Conservation (phyloP, 495 filamentous ascomycete species). For the Penicillium silybi region DNA sequence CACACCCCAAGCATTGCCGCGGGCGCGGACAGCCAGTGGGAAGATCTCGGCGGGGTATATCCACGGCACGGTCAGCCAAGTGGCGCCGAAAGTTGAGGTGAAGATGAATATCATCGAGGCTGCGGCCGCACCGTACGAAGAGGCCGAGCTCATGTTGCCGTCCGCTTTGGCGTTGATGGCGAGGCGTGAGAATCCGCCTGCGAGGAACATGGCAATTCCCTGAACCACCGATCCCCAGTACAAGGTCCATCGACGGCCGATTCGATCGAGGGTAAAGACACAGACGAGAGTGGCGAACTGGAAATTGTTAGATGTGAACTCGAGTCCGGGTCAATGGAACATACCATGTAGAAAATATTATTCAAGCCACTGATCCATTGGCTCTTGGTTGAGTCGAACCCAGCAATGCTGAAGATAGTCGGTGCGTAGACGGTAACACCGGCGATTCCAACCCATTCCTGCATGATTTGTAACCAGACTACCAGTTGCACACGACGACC, state of each 20-base stretch:
- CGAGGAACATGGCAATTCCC: constrained; percentile 58
- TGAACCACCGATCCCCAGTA: constrained; percentile 65
- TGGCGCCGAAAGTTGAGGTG: constrained; percentile 65
- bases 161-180: constrained; percentile 49
- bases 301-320: not conserved
- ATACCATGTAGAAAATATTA: constrained; percentile 58
- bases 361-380: constrained; percentile 69
- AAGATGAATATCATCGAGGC: constrained; percentile 68
- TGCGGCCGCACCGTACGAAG: constrained; percentile 56
- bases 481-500: constrained; percentile 64
- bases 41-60: constrained; percentile 71
- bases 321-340: not conserved
- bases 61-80: constrained; percentile 71
- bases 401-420: constrained; percentile 65
- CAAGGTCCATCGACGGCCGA: constrained; percentile 64
- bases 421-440: constrained; percentile 66
- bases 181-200: constrained; percentile 50
- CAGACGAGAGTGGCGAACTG: constrained; percentile 59
- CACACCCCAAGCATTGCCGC: constrained; percentile 72
- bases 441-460: constrained; percentile 71
- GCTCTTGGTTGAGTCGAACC: constrained; percentile 54
- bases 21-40: constrained; percentile 62
- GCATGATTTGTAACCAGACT: constrained; percentile 70
- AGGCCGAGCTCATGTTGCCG: constrained; percentile 41
- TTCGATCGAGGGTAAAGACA: constrained; percentile 65